A percentile compares a stretch with the other conserved stretches of the same genome.
Evolutionary conservation across 306 rosid genomes (phyloP).

Genomic region (Malus asiatica): DNA sequence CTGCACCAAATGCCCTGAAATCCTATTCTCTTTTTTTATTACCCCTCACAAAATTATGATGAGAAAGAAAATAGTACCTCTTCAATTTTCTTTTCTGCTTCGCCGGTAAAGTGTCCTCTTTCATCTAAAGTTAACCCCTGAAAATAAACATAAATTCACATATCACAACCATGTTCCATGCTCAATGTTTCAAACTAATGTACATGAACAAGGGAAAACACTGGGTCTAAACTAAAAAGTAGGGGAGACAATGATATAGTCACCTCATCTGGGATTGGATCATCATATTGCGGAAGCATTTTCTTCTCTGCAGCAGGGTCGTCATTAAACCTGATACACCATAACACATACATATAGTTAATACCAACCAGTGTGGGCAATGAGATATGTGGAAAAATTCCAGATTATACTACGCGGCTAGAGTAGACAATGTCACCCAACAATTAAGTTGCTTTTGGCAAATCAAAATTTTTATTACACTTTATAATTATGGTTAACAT

Average conservation of each 20-base stretch:
- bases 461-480: background rate
- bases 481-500: conserved; percentile 22
- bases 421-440: background rate
- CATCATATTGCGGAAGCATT: conserved; percentile 91
- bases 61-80: conserved; percentile 45
- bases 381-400: background rate
- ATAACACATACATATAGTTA: conserved; percentile 6
- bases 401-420: background rate
- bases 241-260: background rate
- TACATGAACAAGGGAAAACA: background rate
- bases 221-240: background rate
- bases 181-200: background rate
- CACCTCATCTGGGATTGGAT: conserved; percentile 74
- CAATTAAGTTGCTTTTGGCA: background rate
- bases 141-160: conserved; percentile 17
- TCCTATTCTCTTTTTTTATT: conserved; percentile 5
- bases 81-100: conserved; percentile 86
- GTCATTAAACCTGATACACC: conserved; percentile 71
- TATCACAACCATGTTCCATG: background rate
- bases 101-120: conserved; percentile 64
- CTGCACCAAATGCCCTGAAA: background rate
- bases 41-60: background rate
- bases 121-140: conserved; percentile 81
- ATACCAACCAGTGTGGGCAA: background rate
- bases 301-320: conserved; percentile 67